These are phyloP conservation scores for Pleurotus citrinopileatus DNA, from an alignment of 768 basidiomycete genomes.

Conservation along the genomic window DNA sequence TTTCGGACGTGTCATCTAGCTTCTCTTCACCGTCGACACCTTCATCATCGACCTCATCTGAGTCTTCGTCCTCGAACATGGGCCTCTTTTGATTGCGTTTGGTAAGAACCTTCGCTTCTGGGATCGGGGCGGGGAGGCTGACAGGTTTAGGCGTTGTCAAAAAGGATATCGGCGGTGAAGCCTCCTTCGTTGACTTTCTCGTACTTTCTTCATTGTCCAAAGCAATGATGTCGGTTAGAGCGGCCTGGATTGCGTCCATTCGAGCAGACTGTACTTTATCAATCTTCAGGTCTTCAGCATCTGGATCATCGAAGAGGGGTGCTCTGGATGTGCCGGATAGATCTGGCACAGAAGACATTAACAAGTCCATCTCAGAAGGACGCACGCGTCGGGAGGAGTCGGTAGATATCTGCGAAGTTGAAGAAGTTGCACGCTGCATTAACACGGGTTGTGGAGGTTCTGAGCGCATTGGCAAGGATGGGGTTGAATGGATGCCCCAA, in stretches of 20 bases:
- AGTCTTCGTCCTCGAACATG: slow-evolving; percentile 44
- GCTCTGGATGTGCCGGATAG: slow-evolving; percentile 54
- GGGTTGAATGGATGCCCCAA: slow-evolving; percentile 8
- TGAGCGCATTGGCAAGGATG: slow-evolving; percentile 24
- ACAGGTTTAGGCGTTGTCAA: background rate
- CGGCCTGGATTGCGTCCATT: slow-evolving; percentile 96
- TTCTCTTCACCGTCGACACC: slow-evolving; percentile 38
- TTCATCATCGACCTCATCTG: slow-evolving; percentile 43
- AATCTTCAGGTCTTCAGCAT: slow-evolving; percentile 64
- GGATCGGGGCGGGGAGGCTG: background rate
- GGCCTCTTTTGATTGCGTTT: slow-evolving; percentile 22
- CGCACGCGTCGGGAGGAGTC: slow-evolving; percentile 26
- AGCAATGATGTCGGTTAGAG: slow-evolving; percentile 93
- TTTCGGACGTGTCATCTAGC: slow-evolving; percentile 37
- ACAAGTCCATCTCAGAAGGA: slow-evolving; percentile 74
- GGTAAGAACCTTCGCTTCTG: slow-evolving; percentile 6
- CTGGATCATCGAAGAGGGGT: slow-evolving; percentile 80
- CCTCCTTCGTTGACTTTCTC: slow-evolving; percentile 13
- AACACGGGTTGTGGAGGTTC: slow-evolving; percentile 17
- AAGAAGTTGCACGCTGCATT: slow-evolving; percentile 38
- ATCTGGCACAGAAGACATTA: slow-evolving; percentile 72
- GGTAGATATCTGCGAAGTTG: slow-evolving; percentile 34
- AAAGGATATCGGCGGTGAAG: background rate
- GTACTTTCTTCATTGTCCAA: slow-evolving; percentile 53
- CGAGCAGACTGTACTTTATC: slow-evolving; percentile 57